Evolutionary conservation across 805 yeast genomes (phyloP).

Genomic region (Wickerhamomyces silvicola): DNA sequence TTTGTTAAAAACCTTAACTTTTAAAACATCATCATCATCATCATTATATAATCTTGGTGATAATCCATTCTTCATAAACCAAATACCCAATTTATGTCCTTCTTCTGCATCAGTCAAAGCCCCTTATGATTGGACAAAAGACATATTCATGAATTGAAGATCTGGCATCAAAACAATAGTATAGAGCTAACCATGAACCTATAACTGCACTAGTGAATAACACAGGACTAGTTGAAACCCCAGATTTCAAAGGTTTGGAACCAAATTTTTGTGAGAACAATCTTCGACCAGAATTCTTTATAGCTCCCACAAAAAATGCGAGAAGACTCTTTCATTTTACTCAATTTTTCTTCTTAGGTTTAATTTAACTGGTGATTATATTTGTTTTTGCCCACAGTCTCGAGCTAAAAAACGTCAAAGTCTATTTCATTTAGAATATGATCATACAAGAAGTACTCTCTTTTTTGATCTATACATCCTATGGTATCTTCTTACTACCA

Average conservation of each 20-base stretch:
- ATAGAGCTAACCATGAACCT: constrained; percentile 35
- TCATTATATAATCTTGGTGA: constrained; percentile 56
- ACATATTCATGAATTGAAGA: constrained; percentile 79
- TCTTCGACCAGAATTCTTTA: background rate
- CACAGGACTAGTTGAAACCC: constrained; percentile 9
- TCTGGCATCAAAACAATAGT: constrained; percentile 67
- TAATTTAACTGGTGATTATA: too few species aligned
- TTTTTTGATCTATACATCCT: too few species aligned
- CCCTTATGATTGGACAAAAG: constrained; percentile 71
- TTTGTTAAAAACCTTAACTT: constrained; percentile 60
- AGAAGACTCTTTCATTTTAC: too few species aligned
- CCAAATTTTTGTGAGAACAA: too few species aligned
- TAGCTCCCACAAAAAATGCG: too few species aligned
- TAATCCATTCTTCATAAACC: constrained; percentile 60
- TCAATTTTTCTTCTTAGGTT: too few species aligned
- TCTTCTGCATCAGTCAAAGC: constrained; percentile 71
- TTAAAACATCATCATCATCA: constrained; percentile 42
- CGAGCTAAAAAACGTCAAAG: too few species aligned
- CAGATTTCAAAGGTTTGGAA: constrained; percentile 3
- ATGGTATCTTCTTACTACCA: too few species aligned
- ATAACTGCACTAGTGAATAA: constrained; percentile 20
- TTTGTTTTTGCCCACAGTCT: too few species aligned
- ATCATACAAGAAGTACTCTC: too few species aligned
- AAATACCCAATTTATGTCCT: constrained; percentile 75
- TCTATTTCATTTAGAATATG: too few species aligned